Evolutionary conservation across 192 early-diverging fungal genomes (phyloP), one percentile per base, ranked within the genome.

Genomic region (Mortierella claussenii): DNA sequence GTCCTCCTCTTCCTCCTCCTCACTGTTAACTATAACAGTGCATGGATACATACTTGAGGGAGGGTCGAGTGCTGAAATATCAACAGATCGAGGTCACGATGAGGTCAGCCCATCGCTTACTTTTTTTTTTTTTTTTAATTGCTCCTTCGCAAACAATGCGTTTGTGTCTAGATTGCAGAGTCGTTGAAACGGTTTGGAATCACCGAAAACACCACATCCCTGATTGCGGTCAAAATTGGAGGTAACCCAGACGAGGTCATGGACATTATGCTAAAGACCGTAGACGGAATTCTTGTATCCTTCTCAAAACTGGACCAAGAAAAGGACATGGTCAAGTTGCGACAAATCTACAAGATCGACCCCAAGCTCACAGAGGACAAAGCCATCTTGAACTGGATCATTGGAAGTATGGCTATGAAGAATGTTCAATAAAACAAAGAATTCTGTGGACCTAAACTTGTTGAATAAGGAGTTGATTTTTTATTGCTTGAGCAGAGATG

Each of bases 401-500:
- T 79, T 54, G 83, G 87, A 37, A 63, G 83, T 20, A 88, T 88
- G 46, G 83, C 87, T 7, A 68, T 86, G 42, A 88, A 88, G 61
- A 73, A 67, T 28, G 45, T 67, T 32, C 65, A 76, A 62, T 76
- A 67, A n/a, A n/a, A n/a, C n/a, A n/a, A n/a, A n/a, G n/a, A n/a
- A n/a, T n/a, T n/a, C n/a, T n/a, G n/a, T n/a, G n/a, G n/a, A n/a
- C n/a, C n/a, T n/a, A n/a, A n/a, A n/a, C n/a, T n/a, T n/a, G n/a
- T n/a, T n/a, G n/a, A n/a, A n/a, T n/a, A n/a, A n/a, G n/a, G n/a
- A n/a, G n/a, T n/a, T n/a, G n/a, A n/a, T n/a, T n/a, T n/a, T n/a
- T n/a, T n/a, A n/a, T n/a, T n/a, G n/a, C n/a, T n/a, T n/a, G n/a
- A n/a, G n/a, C n/a, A n/a, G n/a, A n/a, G n/a, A n/a, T n/a, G n/a